Evolutionary conservation across 1,139 yeast genomes (phyloP).

Genomic region (Yamadazyma atlantica): DNA sequence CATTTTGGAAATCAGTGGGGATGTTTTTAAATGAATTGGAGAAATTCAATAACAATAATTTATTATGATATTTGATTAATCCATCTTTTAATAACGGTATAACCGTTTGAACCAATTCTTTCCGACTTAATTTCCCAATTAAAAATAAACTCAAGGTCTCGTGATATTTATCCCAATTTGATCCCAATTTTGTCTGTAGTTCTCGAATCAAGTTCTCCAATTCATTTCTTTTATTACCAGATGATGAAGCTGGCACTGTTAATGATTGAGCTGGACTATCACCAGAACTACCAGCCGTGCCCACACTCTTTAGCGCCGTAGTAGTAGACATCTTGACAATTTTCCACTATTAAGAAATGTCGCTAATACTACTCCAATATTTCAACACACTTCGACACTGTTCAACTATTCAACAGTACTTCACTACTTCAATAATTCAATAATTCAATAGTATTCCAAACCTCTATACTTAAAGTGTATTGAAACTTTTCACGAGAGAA

Average conservation of each 20-base stretch:
- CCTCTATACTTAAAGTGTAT: too few species aligned
- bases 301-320: neutral
- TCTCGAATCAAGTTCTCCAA: conserved; percentile 72
- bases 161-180: conserved; percentile 84
- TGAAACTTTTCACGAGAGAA: too few species aligned
- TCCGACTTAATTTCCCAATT: conserved; percentile 75
- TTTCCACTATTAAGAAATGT: neutral
- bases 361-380: too few species aligned
- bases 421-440: too few species aligned
- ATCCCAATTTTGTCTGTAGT: conserved; percentile 69
- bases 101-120: conserved; percentile 63
- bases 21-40: conserved; percentile 81
- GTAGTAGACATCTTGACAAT: neutral
- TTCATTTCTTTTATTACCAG: conserved; percentile 53
- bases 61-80: conserved; percentile 66
- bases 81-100: conserved; percentile 55
- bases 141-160: conserved; percentile 73
- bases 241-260: neutral
- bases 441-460: too few species aligned
- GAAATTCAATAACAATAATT: conserved; percentile 72
- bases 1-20: conserved; percentile 43
- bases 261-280: neutral
- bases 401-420: too few species aligned
- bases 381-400: too few species aligned
- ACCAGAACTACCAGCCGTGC: neutral